phyloP scores from a whole-genome alignment of 23 red algal species.

The Chondrus crispus region DNA sequence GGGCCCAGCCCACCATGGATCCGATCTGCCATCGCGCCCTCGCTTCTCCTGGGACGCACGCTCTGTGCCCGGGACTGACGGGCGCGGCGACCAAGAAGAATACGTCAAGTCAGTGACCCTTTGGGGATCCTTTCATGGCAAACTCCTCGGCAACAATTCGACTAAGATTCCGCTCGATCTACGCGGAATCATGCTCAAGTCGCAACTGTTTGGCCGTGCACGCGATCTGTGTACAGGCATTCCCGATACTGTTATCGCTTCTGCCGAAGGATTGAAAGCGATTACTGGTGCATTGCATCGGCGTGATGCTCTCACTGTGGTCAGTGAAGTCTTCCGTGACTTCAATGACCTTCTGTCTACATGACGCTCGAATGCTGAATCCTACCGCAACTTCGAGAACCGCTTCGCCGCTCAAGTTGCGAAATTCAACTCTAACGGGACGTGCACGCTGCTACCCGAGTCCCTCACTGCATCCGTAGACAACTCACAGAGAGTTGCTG shows the following conservation, averaged over 20 bases:
- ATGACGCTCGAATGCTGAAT: neutral
- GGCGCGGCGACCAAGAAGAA: neutral
- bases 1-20: too few species aligned
- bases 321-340: neutral
- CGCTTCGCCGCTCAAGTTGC: neutral
- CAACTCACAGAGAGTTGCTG: neutral
- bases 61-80: neutral
- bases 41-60: neutral
- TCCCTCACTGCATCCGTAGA: conserved; percentile 3
- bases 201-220: conserved; percentile 36
- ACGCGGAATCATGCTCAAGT: neutral
- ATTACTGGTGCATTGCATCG: conserved; percentile 20
- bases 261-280: neutral
- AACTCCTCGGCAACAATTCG: neutral
- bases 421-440: conserved; percentile 26
- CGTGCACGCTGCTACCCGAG: too few species aligned
- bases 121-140: neutral
- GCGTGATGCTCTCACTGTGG: conserved; percentile 16
- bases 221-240: neutral
- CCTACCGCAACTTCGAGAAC: conserved; percentile 19
- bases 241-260: neutral
- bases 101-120: neutral
- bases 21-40: neutral
- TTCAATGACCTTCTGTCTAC: neutral
- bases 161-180: neutral